Base-by-base conservation (phyloP, 257 asterid species). In the Primulina tabacum region DNA sequence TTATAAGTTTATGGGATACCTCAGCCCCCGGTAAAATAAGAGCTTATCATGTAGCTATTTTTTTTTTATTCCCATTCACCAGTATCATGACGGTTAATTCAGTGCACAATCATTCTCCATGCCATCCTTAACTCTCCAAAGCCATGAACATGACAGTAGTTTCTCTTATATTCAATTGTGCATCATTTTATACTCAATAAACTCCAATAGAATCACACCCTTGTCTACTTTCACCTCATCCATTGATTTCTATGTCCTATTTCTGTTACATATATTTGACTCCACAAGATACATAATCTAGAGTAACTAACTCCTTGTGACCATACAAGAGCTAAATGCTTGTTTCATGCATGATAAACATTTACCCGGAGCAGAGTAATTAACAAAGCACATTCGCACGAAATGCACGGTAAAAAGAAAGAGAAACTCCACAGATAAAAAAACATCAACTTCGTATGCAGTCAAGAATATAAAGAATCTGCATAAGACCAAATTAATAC, bases 401-500 rank as follows among this genome's bases (percentile, higher is more conserved):
- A 69, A 9, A 24, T 24, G 26, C 26, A 24, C 26, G 34, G 21
- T 12, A 75, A 71, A 63, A 30, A 7, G 56, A 32, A 2, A 40
- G 21, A 26, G 17, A 8, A 35, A 43, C 32, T 7, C 34, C 26
- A 57, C 7, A 33, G 16, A 16, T 61, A 38, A 20, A 21, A 14
- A 30, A 29, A 6, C 29, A 32, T 56, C 69, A 3, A 38, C 16
- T 67, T 40, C 53, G 8, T 58, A 43, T 24, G 52, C 55, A 12
- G 47, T 8, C 4, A 34, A 65, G 17, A 63, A 32, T 21, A 63
- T 2, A 34, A 18, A 34, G 11, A 6, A 64, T 10, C 11, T 20
- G 11, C 3, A 12, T 12, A 55, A 24, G n/a, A 73, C 9, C 8
- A 52, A 26, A 61, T 52, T 18, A 71, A 73, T 82, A 94, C 99